Percentiles rank a stretch among this genome's conserved stretches.
phyloP scores from a whole-genome alignment of 371 early-diverging fungal species.

The Parasitella parasitica region DNA sequence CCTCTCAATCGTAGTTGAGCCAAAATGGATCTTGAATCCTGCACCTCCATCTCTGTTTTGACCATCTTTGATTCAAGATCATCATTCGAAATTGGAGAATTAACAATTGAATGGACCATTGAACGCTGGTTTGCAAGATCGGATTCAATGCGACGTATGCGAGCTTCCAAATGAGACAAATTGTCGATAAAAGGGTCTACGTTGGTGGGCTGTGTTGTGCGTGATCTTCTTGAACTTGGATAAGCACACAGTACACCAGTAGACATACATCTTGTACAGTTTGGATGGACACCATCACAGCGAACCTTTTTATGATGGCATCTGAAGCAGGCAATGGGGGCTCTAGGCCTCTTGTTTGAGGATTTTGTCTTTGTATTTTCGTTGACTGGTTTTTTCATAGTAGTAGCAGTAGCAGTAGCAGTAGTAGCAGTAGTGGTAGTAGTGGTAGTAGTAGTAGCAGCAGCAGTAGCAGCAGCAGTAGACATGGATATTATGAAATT shows the following conservation, averaged over 20 bases:
- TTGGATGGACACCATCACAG: slow-evolving; percentile 45
- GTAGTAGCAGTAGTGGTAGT: not conserved
- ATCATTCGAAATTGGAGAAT: not conserved
- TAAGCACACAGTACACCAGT: slow-evolving; percentile 45
- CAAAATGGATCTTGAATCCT: slow-evolving; percentile 45
- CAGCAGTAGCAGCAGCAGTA: not conserved
- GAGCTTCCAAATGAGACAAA: slow-evolving; percentile 39
- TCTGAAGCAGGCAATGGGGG: slow-evolving; percentile 34
- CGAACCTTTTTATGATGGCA: slow-evolving; percentile 46
- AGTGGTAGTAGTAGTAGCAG: too few relatives aligned
- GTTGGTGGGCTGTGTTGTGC: slow-evolving; percentile 45
- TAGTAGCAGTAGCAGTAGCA: not conserved
- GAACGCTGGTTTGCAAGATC: slow-evolving; percentile 39
- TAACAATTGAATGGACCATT: slow-evolving; percentile 27
- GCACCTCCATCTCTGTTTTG: slow-evolving; percentile 46
- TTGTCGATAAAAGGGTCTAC: slow-evolving; percentile 51
- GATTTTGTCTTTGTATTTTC: not conserved
- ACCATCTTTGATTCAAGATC: slow-evolving; percentile 18
- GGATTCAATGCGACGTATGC: slow-evolving; percentile 41
- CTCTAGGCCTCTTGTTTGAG: slow-evolving; percentile 30
- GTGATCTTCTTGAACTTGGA: slow-evolving; percentile 42
- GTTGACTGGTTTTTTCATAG: not conserved
- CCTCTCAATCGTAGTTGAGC: slow-evolving; percentile 46
- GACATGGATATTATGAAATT: not conserved
- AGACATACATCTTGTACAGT: slow-evolving; percentile 40